Conservation (phyloP, 2,329 filamentous ascomycete species). For the Claviceps arundinis region DNA sequence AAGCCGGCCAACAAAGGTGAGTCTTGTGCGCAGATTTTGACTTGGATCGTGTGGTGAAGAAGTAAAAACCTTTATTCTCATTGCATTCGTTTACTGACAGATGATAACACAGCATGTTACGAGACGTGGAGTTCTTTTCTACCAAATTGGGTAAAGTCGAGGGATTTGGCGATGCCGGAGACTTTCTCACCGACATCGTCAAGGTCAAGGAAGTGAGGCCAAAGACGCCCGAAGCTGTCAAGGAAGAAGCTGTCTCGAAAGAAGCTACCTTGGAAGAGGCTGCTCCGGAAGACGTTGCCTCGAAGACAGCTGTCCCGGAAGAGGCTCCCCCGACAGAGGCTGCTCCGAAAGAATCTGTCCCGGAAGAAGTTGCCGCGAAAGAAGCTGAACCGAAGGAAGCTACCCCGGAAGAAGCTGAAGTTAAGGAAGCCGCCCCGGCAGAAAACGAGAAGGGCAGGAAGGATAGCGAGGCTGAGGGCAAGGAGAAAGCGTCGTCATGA, state of each 20-base stretch:
- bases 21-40: slow-evolving; percentile 11
- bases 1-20: slow-evolving; percentile 58
- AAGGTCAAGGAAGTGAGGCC: slow-evolving; percentile 39
- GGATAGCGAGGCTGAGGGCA: neutral
- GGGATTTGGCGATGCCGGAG: slow-evolving; percentile 61
- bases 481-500: neutral
- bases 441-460: slow-evolving; percentile 6
- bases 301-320: no score
- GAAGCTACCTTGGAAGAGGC: neutral
- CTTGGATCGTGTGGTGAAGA: no score
- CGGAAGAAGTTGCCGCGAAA: no score
- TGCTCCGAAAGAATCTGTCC: no score
- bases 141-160: slow-evolving; percentile 62
- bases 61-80: neutral
- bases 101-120: slow-evolving; percentile 47
- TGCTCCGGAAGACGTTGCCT: no score
- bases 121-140: slow-evolving; percentile 62
- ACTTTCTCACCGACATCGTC: slow-evolving; percentile 52
- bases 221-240: slow-evolving; percentile 6
- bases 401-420: slow-evolving; percentile 28
- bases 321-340: no score
- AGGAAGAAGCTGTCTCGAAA: slow-evolving; percentile 8
- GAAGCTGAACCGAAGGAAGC: no score
- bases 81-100: neutral
- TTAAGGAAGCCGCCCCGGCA: slow-evolving; percentile 8